These are phyloP conservation scores for Suillus alpinus DNA, from an alignment of 768 basidiomycete species.

Conservation along the genomic window DNA sequence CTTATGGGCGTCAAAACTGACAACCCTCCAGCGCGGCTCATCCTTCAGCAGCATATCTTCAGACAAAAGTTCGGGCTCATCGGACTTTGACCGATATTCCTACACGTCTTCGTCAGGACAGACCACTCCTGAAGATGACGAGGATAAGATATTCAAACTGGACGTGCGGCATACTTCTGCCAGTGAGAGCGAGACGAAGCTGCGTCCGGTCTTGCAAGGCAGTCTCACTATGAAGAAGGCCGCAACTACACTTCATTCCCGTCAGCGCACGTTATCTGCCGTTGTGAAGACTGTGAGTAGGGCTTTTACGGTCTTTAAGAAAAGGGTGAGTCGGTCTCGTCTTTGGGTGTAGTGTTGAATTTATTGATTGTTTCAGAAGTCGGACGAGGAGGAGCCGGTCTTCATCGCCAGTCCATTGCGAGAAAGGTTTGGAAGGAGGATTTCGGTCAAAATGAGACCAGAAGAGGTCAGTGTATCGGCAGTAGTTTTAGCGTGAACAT, in stretches of 20 bases:
- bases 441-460: slow-evolving; percentile 21
- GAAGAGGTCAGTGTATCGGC: slow-evolving; percentile 22
- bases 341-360: neutral
- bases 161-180: neutral
- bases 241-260: slow-evolving; percentile 12
- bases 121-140: slow-evolving; percentile 31
- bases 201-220: slow-evolving; percentile 11
- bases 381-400: slow-evolving; percentile 23
- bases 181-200: neutral
- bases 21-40: slow-evolving; percentile 1
- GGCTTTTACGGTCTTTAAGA: slow-evolving; percentile 22
- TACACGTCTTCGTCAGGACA: slow-evolving; percentile 26
- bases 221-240: slow-evolving; percentile 8
- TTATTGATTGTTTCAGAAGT: slow-evolving; percentile 9
- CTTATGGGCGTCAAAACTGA: neutral
- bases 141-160: slow-evolving; percentile 17
- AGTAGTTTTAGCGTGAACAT: neutral
- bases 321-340: slow-evolving; percentile 16
- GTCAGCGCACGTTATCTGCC: slow-evolving; percentile 11
- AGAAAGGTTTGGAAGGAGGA: slow-evolving; percentile 29
- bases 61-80: slow-evolving; percentile 11
- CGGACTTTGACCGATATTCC: slow-evolving; percentile 17
- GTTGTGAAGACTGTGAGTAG: slow-evolving; percentile 24
- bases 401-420: slow-evolving; percentile 24
- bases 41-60: slow-evolving; percentile 14